Conservation (phyloP, 1,284 basidiomycete species). For the Meira miltonrushii region DNA sequence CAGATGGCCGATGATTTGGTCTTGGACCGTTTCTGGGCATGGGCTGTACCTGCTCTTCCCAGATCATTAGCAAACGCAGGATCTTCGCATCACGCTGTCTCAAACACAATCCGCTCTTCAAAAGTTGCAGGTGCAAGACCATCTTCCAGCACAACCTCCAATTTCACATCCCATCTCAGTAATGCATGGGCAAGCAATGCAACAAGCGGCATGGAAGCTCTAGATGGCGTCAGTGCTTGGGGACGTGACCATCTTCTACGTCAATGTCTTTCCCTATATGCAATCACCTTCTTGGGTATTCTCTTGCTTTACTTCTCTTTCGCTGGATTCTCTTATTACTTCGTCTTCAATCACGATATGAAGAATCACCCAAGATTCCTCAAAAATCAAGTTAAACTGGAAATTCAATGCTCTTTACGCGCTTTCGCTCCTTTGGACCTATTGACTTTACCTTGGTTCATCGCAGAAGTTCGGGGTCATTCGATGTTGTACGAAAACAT, state of each 20-base stretch:
- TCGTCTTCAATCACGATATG: constrained; percentile 92
- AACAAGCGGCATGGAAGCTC: background rate
- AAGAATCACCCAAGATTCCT: constrained; percentile 91
- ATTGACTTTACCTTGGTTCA: constrained; percentile 87
- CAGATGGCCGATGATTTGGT: constrained; percentile 29
- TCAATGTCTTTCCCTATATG: constrained; percentile 62
- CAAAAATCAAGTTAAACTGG: constrained; percentile 71
- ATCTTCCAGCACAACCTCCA: constrained; percentile 14
- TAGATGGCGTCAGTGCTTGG: constrained; percentile 55
- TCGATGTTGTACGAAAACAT: constrained; percentile 73
- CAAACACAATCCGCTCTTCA: constrained; percentile 1
- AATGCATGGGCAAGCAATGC: constrained; percentile 3
- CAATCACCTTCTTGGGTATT: constrained; percentile 72
- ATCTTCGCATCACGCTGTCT: background rate
- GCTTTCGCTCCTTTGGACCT: constrained; percentile 67
- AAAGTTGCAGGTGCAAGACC: constrained; percentile 12
- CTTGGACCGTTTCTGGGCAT: constrained; percentile 29
- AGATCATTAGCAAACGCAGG: constrained; percentile 1
- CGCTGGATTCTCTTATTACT: constrained; percentile 69
- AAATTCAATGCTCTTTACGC: constrained; percentile 71
- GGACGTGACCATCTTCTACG: constrained; percentile 57
- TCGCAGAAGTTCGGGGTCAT: constrained; percentile 83
- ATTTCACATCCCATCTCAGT: constrained; percentile 9
- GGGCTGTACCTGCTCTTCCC: constrained; percentile 16
- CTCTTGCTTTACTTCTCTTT: constrained; percentile 67